Conservation (phyloP, 495 filamentous ascomycete genomes). For the Astrothelium macrocarpum region DNA sequence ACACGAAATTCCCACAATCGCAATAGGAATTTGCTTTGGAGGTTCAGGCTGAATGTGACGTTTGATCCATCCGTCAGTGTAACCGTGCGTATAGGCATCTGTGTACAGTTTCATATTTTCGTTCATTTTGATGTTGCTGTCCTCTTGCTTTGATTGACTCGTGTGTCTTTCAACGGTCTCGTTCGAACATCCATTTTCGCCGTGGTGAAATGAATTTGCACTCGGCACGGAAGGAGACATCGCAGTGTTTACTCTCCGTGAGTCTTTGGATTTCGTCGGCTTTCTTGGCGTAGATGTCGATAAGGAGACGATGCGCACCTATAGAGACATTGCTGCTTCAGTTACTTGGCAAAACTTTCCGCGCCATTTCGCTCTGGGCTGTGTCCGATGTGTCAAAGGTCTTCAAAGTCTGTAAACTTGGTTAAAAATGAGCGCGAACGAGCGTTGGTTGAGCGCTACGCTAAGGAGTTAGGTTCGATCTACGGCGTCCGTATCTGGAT, state of each 20-base stretch:
- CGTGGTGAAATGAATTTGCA: background rate
- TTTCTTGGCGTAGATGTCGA: too few species aligned
- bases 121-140: slow-evolving; percentile 7
- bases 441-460: too few species aligned
- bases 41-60: slow-evolving; percentile 20
- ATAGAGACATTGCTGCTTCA: too few species aligned
- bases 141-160: slow-evolving; percentile 21
- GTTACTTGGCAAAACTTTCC: background rate
- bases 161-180: background rate
- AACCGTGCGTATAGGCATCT: slow-evolving; percentile 25
- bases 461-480: too few species aligned
- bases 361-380: background rate
- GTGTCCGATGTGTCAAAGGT: background rate
- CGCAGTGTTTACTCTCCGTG: background rate
- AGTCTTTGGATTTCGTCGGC: background rate
- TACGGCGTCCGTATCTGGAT: too few species aligned
- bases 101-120: slow-evolving; percentile 24
- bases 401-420: background rate
- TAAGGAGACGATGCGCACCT: too few species aligned
- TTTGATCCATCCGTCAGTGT: slow-evolving; percentile 31
- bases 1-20: background rate
- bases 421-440: too few species aligned
- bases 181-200: background rate
- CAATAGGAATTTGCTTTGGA: background rate
- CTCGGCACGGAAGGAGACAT: background rate